A percentile compares a stretch with the other conserved stretches of the same genome.
phyloP scores from a whole-genome alignment of 2,329 filamentous ascomycete genomes.

The Trichoderma sp. region DNA sequence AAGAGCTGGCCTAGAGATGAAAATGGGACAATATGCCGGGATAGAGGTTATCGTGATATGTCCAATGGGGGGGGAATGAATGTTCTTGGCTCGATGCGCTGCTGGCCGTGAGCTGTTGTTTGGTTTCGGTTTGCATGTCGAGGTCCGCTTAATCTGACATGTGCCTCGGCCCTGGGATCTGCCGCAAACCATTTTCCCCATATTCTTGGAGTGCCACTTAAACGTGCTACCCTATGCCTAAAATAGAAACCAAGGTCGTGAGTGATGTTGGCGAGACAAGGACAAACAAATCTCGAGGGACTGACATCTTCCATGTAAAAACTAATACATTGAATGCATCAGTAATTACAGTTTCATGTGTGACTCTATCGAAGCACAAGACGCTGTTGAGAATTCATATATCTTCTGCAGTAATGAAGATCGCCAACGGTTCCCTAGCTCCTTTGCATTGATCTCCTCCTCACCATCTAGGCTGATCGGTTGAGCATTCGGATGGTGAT shows the following conservation, averaged over 20 bases:
- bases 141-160: conserved; percentile 26
- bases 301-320: not conserved
- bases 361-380: not conserved
- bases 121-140: not conserved
- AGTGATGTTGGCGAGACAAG: not conserved
- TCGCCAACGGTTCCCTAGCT: not conserved
- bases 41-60: not conserved
- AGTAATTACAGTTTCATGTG: not conserved
- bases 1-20: not conserved
- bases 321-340: not conserved
- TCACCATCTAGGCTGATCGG: not conserved
- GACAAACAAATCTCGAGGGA: not conserved
- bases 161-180: conserved; percentile 33
- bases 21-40: not conserved
- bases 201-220: not conserved
- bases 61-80: not conserved
- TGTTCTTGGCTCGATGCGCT: not conserved
- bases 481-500: not conserved
- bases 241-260: not conserved
- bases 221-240: not conserved
- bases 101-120: not conserved
- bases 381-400: no score
- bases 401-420: not conserved
- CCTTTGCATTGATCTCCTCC: not conserved
- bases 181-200: conserved; percentile 4